Evolutionary conservation across 202 grass and related monocot genomes (phyloP).

Genomic region (Setaria viridis): DNA sequence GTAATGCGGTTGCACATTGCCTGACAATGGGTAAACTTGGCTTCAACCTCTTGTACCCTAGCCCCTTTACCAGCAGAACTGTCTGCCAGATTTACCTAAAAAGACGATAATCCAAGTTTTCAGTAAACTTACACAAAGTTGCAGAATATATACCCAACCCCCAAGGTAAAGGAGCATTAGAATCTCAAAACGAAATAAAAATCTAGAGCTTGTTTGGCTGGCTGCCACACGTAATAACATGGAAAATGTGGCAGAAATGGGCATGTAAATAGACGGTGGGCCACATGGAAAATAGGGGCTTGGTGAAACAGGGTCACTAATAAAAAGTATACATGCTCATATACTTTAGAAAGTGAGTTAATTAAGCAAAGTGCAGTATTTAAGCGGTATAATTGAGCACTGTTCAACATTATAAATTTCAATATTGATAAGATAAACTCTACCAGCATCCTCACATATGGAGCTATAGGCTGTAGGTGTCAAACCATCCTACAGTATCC

Average conservation of each 20-base stretch:
- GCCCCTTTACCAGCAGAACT: slow-evolving; percentile 71
- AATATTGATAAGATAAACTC: not conserved
- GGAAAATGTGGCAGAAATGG: not conserved
- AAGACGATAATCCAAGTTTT: not conserved
- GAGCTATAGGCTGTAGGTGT: not conserved
- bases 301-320: not conserved
- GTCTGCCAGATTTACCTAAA: slow-evolving; percentile 81
- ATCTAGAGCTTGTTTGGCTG: not conserved
- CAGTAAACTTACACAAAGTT: slow-evolving; percentile 19
- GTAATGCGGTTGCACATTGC: slow-evolving; percentile 77
- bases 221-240: not conserved
- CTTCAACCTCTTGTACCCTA: slow-evolving; percentile 72
- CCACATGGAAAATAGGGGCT: not conserved
- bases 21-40: slow-evolving; percentile 68
- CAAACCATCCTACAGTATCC: not conserved
- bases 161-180: not conserved
- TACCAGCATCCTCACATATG: not conserved
- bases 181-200: not conserved
- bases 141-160: not conserved
- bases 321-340: not conserved
- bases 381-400: not conserved
- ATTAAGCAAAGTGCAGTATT: not conserved
- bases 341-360: not conserved
- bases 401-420: not conserved
- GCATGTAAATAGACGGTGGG: not conserved